Conservation (phyloP, 768 basidiomycete species). For the Suillus tomentosus region DNA sequence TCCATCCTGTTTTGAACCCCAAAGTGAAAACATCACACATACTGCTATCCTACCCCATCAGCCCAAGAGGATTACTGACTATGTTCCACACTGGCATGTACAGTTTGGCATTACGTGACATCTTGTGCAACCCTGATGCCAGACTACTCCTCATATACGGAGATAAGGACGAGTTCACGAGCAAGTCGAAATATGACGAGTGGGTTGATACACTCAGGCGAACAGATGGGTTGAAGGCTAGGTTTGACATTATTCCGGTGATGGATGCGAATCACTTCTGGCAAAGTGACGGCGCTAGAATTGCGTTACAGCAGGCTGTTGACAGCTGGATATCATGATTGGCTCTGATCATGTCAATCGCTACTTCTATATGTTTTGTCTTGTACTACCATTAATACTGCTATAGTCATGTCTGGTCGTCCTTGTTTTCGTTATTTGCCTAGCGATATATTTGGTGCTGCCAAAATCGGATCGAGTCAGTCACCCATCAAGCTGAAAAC, state of each 20-base stretch:
- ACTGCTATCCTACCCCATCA: conserved; percentile 76
- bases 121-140: conserved; percentile 47
- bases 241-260: conserved; percentile 40
- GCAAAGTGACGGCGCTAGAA: conserved; percentile 39
- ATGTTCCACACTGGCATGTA: conserved; percentile 65
- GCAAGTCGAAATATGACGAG: conserved; percentile 48
- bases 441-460: conserved; percentile 8
- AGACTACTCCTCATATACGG: conserved; percentile 69
- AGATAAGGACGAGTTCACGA: conserved; percentile 72
- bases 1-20: conserved; percentile 55
- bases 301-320: conserved; percentile 22
- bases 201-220: conserved; percentile 51
- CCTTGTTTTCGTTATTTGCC: conserved; percentile 7
- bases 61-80: conserved; percentile 67
- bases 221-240: conserved; percentile 25
- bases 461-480: conserved; percentile 20
- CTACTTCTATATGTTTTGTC: not conserved
- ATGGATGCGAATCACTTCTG: conserved; percentile 68
- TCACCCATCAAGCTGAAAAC: conserved; percentile 16
- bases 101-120: conserved; percentile 46
- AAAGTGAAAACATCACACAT: conserved; percentile 63
- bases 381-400: not conserved
- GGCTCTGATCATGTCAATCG: not conserved
- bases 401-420: not conserved
- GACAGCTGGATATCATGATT: conserved; percentile 23